phyloP scores from a whole-genome alignment of 768 basidiomycete genomes.

The Coprinopsis cinerea region DNA sequence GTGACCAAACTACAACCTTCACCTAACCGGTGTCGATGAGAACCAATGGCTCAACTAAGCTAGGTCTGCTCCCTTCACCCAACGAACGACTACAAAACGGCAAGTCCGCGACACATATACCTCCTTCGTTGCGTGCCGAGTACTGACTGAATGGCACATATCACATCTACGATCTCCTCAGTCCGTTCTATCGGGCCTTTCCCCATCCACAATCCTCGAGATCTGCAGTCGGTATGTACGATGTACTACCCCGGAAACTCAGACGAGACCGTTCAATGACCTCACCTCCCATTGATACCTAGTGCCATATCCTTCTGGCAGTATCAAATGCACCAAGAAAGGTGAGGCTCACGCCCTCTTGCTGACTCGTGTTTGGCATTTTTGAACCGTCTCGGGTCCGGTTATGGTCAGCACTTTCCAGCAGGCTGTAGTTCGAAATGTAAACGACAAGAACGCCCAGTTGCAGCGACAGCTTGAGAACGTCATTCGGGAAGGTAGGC shows the following conservation, averaged over 20 bases:
- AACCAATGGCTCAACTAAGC: not conserved
- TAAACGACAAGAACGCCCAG: constrained; percentile 79
- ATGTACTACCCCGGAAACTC: not conserved
- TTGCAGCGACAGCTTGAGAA: constrained; percentile 82
- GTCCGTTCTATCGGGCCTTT: constrained; percentile 82
- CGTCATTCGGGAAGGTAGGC: constrained; percentile 73
- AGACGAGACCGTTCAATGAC: constrained; percentile 1
- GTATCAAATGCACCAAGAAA: constrained; percentile 85
- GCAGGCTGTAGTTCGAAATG: constrained; percentile 72
- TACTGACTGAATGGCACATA: constrained; percentile 4
- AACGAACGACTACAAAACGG: constrained; percentile 89
- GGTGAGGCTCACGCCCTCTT: constrained; percentile 32
- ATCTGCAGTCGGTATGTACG: constrained; percentile 66
- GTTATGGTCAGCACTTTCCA: constrained; percentile 59
- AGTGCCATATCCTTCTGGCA: constrained; percentile 90
- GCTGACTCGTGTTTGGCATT: constrained; percentile 2
- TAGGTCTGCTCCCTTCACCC: constrained; percentile 81
- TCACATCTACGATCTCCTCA: constrained; percentile 20
- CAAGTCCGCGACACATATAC: constrained; percentile 45
- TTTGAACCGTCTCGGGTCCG: constrained; percentile 3
- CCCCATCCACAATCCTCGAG: constrained; percentile 70
- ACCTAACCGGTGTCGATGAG: not conserved
- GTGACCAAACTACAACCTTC: constrained; percentile 12
- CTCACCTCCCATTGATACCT: constrained; percentile 6
- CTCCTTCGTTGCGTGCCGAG: constrained; percentile 4